Percentiles rank a stretch among this genome's conserved stretches.
Evolutionary conservation across 441 rosid genomes (phyloP).

Genomic region (Mallotus repandus): DNA sequence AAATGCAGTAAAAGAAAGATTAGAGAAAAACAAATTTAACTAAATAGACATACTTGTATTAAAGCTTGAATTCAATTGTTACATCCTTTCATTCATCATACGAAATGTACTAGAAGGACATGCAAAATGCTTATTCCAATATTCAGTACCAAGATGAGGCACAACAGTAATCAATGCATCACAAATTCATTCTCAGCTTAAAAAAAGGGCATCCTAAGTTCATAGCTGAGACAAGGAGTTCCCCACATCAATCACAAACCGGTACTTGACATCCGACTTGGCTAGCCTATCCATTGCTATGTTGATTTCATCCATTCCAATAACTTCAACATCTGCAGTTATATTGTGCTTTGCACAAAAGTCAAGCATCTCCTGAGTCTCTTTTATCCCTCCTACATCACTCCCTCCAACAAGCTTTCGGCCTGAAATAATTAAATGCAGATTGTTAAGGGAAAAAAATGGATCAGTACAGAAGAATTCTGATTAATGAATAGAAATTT

Average conservation of each 20-base stretch:
- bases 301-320: constrained; percentile 60
- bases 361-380: constrained; percentile 87
- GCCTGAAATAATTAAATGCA: constrained; percentile 31
- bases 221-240: constrained; percentile 41
- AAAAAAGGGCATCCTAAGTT: not conserved
- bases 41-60: not conserved
- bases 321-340: constrained; percentile 70
- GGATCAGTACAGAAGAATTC: not conserved
- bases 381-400: constrained; percentile 68
- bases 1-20: not conserved
- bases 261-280: constrained; percentile 70
- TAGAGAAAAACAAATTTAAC: no score
- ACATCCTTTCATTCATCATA: not conserved
- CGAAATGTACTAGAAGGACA: not conserved
- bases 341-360: constrained; percentile 75
- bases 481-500: not conserved
- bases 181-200: not conserved
- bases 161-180: not conserved
- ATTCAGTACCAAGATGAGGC: not conserved
- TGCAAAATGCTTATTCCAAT: not conserved
- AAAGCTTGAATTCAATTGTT: no score
- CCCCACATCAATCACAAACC: constrained; percentile 79
- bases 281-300: constrained; percentile 71
- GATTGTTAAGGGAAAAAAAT: no score
- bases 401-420: constrained; percentile 80